phyloP scores from a whole-genome alignment of 2,329 filamentous ascomycete species.

The Fonsecaea monophora region DNA sequence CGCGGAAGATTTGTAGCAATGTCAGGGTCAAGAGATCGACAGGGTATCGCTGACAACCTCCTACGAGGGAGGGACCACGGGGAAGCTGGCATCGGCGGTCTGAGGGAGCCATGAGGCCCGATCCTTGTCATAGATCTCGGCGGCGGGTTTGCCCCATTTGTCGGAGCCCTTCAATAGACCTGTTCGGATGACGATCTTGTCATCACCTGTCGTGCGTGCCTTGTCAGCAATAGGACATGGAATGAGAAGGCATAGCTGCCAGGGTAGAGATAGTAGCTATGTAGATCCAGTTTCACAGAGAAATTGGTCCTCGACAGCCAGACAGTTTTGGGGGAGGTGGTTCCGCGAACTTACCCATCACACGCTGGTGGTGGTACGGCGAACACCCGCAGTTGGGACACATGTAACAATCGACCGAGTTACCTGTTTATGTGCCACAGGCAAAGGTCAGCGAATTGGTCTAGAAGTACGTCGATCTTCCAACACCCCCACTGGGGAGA shows the following conservation, averaged over 20 bases:
- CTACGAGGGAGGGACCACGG: conserved; percentile 30
- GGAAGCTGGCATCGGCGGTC: conserved; percentile 37
- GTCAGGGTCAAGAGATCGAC: too few species aligned
- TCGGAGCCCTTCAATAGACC: conserved; percentile 56
- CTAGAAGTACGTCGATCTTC: not conserved
- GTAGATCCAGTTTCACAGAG: too few species aligned
- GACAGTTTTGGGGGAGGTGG: not conserved
- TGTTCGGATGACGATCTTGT: conserved; percentile 62
- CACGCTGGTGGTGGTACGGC: conserved; percentile 63
- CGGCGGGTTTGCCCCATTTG: conserved; percentile 55
- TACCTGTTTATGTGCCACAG: conserved; percentile 47
- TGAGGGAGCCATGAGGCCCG: conserved; percentile 58
- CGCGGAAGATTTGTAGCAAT: too few species aligned
- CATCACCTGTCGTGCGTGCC: conserved; percentile 40
- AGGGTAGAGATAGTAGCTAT: too few species aligned
- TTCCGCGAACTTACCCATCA: conserved; percentile 48
- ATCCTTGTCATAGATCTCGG: conserved; percentile 64
- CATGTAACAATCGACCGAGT: conserved; percentile 64
- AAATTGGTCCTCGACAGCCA: too few species aligned
- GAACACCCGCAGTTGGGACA: conserved; percentile 64
- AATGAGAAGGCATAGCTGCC: not conserved
- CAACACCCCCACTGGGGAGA: not conserved
- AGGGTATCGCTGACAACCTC: too few species aligned
- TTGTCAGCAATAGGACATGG: not conserved
- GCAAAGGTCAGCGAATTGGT: not conserved